Evolutionary conservation across 2,329 filamentous ascomycete species (phyloP), one percentile per base, ranked within the genome.

Genomic region (Ascochyta viciae-villosae): DNA sequence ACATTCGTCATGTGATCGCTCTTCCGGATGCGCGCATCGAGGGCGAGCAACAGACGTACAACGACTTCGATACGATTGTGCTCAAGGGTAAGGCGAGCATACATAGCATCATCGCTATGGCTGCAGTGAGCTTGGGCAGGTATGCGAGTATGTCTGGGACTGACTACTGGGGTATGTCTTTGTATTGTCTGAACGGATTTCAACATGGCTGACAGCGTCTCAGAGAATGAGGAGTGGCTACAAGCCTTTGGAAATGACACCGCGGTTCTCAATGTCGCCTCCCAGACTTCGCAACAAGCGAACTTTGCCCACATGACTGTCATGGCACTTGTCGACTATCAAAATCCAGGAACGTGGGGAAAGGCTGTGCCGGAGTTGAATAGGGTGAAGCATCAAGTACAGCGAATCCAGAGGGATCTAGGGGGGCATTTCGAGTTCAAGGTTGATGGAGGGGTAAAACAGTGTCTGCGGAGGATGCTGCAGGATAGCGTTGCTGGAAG

Each of bases 1-100:
- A 43, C 37, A 13, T 49, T 13, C 26, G 43, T 27, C 50, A 48
- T 29, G 19, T 48, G 29, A n/a, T 54, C 22, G 26, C 31, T 6
- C 27, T 54, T 16, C 43, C 50, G 5, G 7, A 3, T 12, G 33
- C 3, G 23, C 16, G 4, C 6, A 3, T 13, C 4, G 31, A 34
- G n/a, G n/a, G 7, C 16, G 50, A 27, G 12, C 12, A 35, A 19
- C 19, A 22, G n/a, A 19, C 29, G 33, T 27, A 27, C 13, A 41
- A 42, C 13, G 27, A 35, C 27, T 31, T 29, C 9, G 44, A 42
- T 38, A 41, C 26, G 2, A 15, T 48, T 7, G 35, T 54, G 16
- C 12, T 48, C 1, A 24, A 34, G 10, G 43, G 50, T 38, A 4
- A 9, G 10, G 19, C 23, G 6, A 16, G 41, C 33, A 29, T 42